These are phyloP conservation scores for Akanthomyces uredinophilus DNA, from an alignment of 2,329 filamentous ascomycete genomes.

Conservation along the genomic window DNA sequence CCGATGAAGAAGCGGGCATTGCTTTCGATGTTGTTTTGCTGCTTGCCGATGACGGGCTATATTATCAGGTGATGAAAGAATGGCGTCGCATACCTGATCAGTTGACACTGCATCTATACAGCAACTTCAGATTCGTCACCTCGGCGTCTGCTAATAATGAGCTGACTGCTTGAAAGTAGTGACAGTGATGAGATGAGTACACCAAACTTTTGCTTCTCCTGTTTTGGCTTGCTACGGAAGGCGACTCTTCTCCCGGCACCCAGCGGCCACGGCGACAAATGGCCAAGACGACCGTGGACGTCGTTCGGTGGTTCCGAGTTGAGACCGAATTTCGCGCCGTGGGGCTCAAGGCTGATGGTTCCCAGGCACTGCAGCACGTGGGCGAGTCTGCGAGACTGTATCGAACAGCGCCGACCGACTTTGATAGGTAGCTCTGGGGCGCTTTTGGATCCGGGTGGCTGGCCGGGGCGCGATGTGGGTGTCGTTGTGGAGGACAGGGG, in stretches of 20 bases:
- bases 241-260: background rate
- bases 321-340: background rate
- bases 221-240: background rate
- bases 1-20: too few relatives aligned
- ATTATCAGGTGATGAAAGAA: too few relatives aligned
- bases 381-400: background rate
- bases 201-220: too few relatives aligned
- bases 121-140: too few relatives aligned
- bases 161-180: too few relatives aligned
- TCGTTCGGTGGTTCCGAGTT: background rate
- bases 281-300: background rate
- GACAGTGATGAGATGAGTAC: too few relatives aligned
- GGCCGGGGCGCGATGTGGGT: slow-evolving; percentile 1
- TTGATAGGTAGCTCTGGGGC: background rate
- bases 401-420: background rate
- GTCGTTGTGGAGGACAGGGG: background rate
- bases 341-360: too few relatives aligned
- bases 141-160: too few relatives aligned
- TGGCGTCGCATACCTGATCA: too few relatives aligned
- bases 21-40: too few relatives aligned
- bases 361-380: background rate
- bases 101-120: too few relatives aligned
- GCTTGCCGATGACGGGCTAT: background rate
- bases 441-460: background rate
- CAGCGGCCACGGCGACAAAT: background rate